Evolutionary conservation across 2,329 filamentous ascomycete species (phyloP).

Genomic region (Neonectria hederae): DNA sequence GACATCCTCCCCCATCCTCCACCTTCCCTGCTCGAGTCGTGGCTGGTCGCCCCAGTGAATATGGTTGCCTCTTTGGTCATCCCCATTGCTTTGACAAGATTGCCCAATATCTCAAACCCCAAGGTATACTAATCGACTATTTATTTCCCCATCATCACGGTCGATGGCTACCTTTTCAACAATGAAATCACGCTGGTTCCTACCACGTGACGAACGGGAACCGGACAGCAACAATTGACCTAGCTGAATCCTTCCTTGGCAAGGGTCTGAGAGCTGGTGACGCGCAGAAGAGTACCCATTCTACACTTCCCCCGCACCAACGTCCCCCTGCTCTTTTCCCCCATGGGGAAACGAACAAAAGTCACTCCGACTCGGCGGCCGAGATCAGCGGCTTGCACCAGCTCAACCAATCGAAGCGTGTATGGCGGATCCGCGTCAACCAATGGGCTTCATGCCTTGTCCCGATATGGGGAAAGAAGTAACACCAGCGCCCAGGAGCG

Average conservation of each 20-base stretch:
- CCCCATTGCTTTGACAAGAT: too few species aligned
- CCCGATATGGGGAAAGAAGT: neutral
- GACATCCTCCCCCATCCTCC: too few species aligned
- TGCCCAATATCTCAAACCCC: too few species aligned
- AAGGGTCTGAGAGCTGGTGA: neutral
- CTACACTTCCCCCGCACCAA: neutral
- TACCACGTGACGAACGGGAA: too few species aligned
- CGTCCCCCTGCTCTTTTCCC: neutral
- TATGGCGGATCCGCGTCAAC: neutral
- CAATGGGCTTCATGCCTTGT: neutral
- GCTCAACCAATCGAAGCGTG: conserved; percentile 20
- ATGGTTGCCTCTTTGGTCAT: too few species aligned
- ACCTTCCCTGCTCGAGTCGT: too few species aligned
- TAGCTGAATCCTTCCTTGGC: neutral
- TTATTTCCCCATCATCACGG: too few species aligned
- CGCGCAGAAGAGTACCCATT: neutral
- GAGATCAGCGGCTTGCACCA: conserved; percentile 11
- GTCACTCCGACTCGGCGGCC: conserved; percentile 28
- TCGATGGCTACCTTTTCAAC: too few species aligned
- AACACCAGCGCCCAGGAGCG: neutral
- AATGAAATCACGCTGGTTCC: too few species aligned
- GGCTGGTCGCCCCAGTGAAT: too few species aligned
- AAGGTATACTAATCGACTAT: too few species aligned
- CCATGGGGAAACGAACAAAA: conserved; percentile 13
- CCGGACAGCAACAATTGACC: too few species aligned